phyloP scores from a whole-genome alignment of 305 asterid genomes.

The Fraxinus angustifolia region DNA sequence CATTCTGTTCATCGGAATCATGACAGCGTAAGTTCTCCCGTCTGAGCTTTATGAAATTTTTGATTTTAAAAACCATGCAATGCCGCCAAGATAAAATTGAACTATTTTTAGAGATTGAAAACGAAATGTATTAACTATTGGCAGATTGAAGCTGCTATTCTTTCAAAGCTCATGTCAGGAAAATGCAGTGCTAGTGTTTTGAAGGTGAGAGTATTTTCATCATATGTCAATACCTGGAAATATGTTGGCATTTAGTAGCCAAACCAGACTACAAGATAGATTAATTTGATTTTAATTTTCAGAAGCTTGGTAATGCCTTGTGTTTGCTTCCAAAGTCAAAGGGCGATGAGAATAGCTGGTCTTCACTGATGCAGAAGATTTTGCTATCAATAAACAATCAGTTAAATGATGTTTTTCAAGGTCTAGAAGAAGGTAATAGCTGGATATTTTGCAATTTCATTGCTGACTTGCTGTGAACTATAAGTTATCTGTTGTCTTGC shows the following conservation, averaged over 20 bases:
- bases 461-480: constrained; percentile 19
- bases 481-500: constrained; percentile 26
- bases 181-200: constrained; percentile 42
- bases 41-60: constrained; percentile 2
- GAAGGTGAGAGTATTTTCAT: constrained; percentile 46
- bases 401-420: constrained; percentile 65
- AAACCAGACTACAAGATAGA: constrained; percentile 14
- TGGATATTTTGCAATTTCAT: constrained; percentile 18
- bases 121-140: background rate
- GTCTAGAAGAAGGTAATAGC: constrained; percentile 74
- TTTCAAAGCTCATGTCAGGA: constrained; percentile 63
- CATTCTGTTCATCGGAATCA: constrained; percentile 59
- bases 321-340: constrained; percentile 74
- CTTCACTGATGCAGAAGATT: constrained; percentile 62
- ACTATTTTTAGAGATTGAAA: background rate
- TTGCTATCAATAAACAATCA: constrained; percentile 55
- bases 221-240: background rate
- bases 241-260: constrained; percentile 19
- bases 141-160: constrained; percentile 82
- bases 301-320: constrained; percentile 71
- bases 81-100: background rate
- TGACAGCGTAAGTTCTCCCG: constrained; percentile 57
- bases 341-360: constrained; percentile 82
- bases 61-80: background rate
- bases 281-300: constrained; percentile 33